Conservation (phyloP, 768 basidiomycete species). For the Mycena indigotica region DNA sequence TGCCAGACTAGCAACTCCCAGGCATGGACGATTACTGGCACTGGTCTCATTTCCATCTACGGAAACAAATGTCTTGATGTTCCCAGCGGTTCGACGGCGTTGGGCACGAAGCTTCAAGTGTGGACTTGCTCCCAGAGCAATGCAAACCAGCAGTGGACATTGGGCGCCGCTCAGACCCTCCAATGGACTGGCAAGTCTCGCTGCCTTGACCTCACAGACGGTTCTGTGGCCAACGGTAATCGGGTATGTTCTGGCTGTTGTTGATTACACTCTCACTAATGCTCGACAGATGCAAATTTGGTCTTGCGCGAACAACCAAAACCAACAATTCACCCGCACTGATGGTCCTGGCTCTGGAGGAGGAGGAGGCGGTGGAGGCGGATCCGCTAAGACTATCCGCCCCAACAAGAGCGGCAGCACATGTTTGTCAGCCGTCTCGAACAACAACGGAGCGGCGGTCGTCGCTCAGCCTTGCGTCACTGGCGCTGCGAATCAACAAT, state of each 20-base stretch:
- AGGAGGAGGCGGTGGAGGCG: too few species aligned
- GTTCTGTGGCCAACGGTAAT: slow-evolving; percentile 3
- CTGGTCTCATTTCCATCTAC: neutral
- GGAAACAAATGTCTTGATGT: slow-evolving; percentile 4
- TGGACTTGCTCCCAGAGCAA: slow-evolving; percentile 4
- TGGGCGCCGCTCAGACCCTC: slow-evolving; percentile 7
- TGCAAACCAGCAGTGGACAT: slow-evolving; percentile 13
- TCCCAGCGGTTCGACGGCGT: neutral
- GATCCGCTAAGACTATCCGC: neutral
- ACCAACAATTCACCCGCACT: neutral
- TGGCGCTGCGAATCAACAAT: neutral
- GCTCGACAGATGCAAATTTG: neutral
- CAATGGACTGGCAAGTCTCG: slow-evolving; percentile 2
- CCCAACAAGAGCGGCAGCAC: neutral
- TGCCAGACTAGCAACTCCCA: slow-evolving; percentile 1
- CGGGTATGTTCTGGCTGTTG: neutral
- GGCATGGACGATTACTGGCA: slow-evolving; percentile 7
- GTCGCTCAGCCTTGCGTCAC: neutral
- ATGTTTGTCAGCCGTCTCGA: neutral
- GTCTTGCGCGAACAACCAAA: neutral
- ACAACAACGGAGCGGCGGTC: neutral
- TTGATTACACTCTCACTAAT: neutral
- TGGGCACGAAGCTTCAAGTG: slow-evolving; percentile 6
- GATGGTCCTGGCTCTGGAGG: neutral
- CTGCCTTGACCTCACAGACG: slow-evolving; percentile 9